Percentiles rank a stretch among this genome's conserved stretches.
Conservation (phyloP, 2,329 filamentous ascomycete genomes). For the Fusarium pseudonygamai region DNA sequence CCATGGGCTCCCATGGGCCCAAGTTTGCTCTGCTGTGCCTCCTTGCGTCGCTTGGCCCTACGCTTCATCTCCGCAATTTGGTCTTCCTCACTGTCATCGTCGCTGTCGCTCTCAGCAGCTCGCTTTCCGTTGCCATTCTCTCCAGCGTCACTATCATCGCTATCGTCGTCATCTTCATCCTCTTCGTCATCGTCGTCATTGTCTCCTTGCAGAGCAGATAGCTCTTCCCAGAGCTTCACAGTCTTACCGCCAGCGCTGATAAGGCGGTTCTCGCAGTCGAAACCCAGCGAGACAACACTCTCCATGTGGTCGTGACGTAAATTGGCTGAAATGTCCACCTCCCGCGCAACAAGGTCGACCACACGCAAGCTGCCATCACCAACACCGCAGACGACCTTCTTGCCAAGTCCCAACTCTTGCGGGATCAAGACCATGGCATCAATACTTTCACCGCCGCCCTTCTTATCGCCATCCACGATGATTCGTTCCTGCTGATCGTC, state of each 20-base stretch:
- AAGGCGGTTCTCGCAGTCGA: slow-evolving; percentile 86
- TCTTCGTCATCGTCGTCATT: slow-evolving; percentile 47
- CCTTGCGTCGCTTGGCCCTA: slow-evolving; percentile 56
- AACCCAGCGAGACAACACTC: slow-evolving; percentile 81
- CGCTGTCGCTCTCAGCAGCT: slow-evolving; percentile 59
- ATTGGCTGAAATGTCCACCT: slow-evolving; percentile 71
- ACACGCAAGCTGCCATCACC: slow-evolving; percentile 83
- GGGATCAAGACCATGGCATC: slow-evolving; percentile 81
- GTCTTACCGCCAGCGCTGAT: slow-evolving; percentile 87
- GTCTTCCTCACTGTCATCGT: slow-evolving; percentile 53
- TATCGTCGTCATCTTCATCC: slow-evolving; percentile 56
- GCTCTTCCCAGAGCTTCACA: slow-evolving; percentile 94
- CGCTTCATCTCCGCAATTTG: slow-evolving; percentile 54
- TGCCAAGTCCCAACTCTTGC: slow-evolving; percentile 73
- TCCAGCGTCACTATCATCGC: slow-evolving; percentile 57
- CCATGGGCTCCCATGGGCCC: slow-evolving; percentile 62
- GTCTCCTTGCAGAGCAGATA: slow-evolving; percentile 61
- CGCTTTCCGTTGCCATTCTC: slow-evolving; percentile 57
- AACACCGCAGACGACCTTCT: slow-evolving; percentile 81
- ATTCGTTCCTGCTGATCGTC: slow-evolving; percentile 94
- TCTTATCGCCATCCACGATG: slow-evolving; percentile 69
- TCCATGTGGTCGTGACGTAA: slow-evolving; percentile 84
- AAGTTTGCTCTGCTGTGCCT: slow-evolving; percentile 53
- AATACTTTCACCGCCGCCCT: slow-evolving; percentile 76
- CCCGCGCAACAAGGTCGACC: slow-evolving; percentile 78